Evolutionary conservation across 768 basidiomycete species (phyloP).

Genomic region (Porpolomopsis calyptriformis): DNA sequence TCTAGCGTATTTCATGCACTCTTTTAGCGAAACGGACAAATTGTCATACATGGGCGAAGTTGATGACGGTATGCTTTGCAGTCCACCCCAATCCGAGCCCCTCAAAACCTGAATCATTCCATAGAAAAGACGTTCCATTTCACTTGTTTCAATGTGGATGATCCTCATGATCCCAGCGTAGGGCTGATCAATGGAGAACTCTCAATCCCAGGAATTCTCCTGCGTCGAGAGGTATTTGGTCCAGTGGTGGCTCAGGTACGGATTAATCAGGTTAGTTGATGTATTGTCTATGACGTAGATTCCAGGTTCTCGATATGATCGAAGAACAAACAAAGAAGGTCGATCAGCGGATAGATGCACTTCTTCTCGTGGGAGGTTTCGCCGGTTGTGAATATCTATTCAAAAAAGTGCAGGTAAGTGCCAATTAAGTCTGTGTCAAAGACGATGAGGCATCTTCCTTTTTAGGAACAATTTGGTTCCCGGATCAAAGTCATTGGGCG

Average conservation of each 20-base stretch:
- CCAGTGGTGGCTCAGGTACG: constrained; percentile 72
- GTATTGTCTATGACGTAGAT: constrained; percentile 7
- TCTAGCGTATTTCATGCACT: constrained; percentile 80
- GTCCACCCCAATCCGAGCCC: neutral
- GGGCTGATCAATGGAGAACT: constrained; percentile 79
- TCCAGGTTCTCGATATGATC: constrained; percentile 65
- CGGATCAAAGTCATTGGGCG: constrained; percentile 69
- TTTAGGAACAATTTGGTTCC: constrained; percentile 53
- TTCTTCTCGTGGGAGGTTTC: constrained; percentile 86
- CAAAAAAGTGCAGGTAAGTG: constrained; percentile 59
- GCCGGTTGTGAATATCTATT: constrained; percentile 80
- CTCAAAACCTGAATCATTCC: constrained; percentile 3
- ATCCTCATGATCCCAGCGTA: constrained; percentile 68
- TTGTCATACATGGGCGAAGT: constrained; percentile 57
- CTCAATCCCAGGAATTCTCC: constrained; percentile 66
- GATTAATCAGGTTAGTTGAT: constrained; percentile 5
- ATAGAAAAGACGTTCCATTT: constrained; percentile 79
- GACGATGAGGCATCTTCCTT: constrained; percentile 9
- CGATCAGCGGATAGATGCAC: constrained; percentile 66
- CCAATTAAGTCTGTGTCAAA: constrained; percentile 4
- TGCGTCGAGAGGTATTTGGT: constrained; percentile 83
- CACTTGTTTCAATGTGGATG: constrained; percentile 68
- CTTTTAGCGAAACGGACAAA: constrained; percentile 85
- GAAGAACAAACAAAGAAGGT: constrained; percentile 63
- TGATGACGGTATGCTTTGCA: constrained; percentile 54